Evolutionary conservation across 1,284 basidiomycete species (phyloP).

Genomic region (Singerocomus rubriflavus): DNA sequence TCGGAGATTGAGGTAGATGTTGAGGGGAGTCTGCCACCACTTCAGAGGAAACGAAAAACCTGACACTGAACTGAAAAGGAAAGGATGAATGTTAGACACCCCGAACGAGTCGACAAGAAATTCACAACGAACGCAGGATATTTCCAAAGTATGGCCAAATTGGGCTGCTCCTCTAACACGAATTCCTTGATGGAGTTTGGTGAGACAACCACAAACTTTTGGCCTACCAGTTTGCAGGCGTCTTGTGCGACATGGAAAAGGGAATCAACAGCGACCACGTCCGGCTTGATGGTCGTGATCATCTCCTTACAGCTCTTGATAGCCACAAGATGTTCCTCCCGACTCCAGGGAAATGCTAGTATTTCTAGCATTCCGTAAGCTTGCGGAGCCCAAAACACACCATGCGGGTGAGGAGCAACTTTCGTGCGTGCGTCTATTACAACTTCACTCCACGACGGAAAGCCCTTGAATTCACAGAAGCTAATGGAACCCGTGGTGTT

Average conservation of each 20-base stretch:
- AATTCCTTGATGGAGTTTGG: slow-evolving; percentile 5
- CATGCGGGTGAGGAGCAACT: slow-evolving; percentile 3
- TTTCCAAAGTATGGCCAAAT: slow-evolving; percentile 5
- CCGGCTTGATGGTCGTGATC: slow-evolving; percentile 6
- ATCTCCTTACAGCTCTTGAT: slow-evolving; percentile 1
- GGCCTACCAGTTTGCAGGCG: slow-evolving; percentile 7
- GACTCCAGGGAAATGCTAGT: not conserved
- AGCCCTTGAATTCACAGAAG: slow-evolving; percentile 8
- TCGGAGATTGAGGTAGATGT: slow-evolving; percentile 11
- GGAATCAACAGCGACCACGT: not conserved
- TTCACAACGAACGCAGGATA: slow-evolving; percentile 5
- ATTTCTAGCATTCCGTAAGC: not conserved
- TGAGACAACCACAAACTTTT: slow-evolving; percentile 3
- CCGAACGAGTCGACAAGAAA: not conserved
- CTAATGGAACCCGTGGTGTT: not conserved
- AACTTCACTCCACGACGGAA: not conserved
- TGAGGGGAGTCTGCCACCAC: slow-evolving; percentile 15
- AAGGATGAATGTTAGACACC: not conserved
- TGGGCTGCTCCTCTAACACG: slow-evolving; percentile 1
- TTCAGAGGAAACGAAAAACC: slow-evolving; percentile 8
- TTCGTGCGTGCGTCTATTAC: not conserved
- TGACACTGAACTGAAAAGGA: not conserved
- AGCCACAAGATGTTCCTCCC: slow-evolving; percentile 4
- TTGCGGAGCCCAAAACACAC: slow-evolving; percentile 2
- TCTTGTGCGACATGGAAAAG: slow-evolving; percentile 8